A percentile compares a stretch with the other conserved stretches of the same genome.
These are phyloP conservation scores for Colletotrichum scovillei DNA, from an alignment of 2,329 filamentous ascomycete genomes.

Conservation along the genomic window DNA sequence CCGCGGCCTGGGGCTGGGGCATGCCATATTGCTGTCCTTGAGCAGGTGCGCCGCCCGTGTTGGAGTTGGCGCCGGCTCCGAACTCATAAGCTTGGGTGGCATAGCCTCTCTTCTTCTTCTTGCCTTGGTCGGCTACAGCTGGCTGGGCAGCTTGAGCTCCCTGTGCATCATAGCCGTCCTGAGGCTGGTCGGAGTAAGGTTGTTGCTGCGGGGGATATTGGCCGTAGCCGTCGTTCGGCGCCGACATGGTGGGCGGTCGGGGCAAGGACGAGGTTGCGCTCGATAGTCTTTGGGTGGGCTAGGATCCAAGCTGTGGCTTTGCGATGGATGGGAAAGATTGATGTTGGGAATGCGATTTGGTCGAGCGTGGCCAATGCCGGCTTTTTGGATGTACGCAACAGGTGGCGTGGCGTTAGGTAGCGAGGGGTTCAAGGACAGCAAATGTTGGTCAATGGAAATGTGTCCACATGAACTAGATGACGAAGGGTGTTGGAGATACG, in stretches of 20 bases:
- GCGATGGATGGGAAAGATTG: conserved; percentile 37
- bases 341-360: conserved; percentile 1
- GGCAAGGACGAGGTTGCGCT: background rate
- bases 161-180: conserved; percentile 51
- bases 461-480: conserved; percentile 30
- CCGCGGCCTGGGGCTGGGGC: conserved; percentile 55
- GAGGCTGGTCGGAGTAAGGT: conserved; percentile 52
- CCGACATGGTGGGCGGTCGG: conserved; percentile 61
- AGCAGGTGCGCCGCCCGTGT: conserved; percentile 60
- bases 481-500: background rate
- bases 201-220: conserved; percentile 58
- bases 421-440: conserved; percentile 24
- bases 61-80: conserved; percentile 81
- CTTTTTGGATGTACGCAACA: conserved; percentile 15
- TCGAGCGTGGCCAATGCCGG: conserved; percentile 8
- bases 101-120: conserved; percentile 95
- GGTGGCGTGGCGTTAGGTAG: conserved; percentile 30
- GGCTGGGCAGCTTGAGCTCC: conserved; percentile 44
- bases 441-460: conserved; percentile 20
- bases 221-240: conserved; percentile 66
- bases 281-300: conserved; percentile 1
- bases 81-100: conserved; percentile 96
- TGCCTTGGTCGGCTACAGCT: conserved; percentile 59
- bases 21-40: conserved; percentile 58
- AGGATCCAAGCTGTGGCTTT: background rate